A percentile compares a stretch with the other conserved stretches of the same genome.
Evolutionary conservation across 805 yeast genomes (phyloP).

Genomic region (Torulaspora franciscae): DNA sequence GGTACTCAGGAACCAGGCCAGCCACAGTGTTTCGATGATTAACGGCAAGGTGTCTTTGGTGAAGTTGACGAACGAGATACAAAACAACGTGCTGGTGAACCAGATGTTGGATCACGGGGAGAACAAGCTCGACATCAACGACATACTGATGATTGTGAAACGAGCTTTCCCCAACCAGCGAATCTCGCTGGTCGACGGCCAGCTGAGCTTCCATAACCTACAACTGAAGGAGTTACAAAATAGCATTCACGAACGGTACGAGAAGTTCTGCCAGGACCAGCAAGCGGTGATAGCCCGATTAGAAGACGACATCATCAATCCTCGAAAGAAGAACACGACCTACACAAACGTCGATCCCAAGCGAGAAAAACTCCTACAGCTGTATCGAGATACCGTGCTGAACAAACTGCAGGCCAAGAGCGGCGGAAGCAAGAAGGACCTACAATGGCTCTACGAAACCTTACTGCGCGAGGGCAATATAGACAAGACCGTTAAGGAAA

Average conservation of each 20-base stretch:
- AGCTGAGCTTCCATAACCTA: slow-evolving; percentile 32
- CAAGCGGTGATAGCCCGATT: slow-evolving; percentile 13
- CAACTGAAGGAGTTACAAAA: slow-evolving; percentile 21
- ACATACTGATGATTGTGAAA: slow-evolving; percentile 29
- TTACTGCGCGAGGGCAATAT: slow-evolving; percentile 6
- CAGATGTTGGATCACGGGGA: slow-evolving; percentile 22
- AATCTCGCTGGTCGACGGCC: slow-evolving; percentile 34
- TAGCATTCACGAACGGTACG: slow-evolving; percentile 21
- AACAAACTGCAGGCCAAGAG: slow-evolving; percentile 31
- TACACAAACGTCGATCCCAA: slow-evolving; percentile 23
- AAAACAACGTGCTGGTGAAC: slow-evolving; percentile 28
- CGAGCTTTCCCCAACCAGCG: slow-evolving; percentile 29
- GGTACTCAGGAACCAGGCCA: slow-evolving; percentile 11
- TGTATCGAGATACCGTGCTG: slow-evolving; percentile 33
- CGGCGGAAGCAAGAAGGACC: slow-evolving; percentile 13
- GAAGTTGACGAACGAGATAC: slow-evolving; percentile 32
- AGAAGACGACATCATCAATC: slow-evolving; percentile 24
- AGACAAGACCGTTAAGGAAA: slow-evolving; percentile 12
- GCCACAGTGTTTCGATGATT: slow-evolving; percentile 12
- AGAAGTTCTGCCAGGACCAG: slow-evolving; percentile 16
- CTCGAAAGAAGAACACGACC: slow-evolving; percentile 1
- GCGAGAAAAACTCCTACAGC: slow-evolving; percentile 29
- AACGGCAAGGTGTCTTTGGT: slow-evolving; percentile 31
- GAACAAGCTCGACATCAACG: slow-evolving; percentile 30
- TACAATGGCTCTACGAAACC: slow-evolving; percentile 21